These are phyloP conservation scores for Corallochytrium limacisporum DNA, from an alignment of 78 protist species.

Conservation along the genomic window DNA sequence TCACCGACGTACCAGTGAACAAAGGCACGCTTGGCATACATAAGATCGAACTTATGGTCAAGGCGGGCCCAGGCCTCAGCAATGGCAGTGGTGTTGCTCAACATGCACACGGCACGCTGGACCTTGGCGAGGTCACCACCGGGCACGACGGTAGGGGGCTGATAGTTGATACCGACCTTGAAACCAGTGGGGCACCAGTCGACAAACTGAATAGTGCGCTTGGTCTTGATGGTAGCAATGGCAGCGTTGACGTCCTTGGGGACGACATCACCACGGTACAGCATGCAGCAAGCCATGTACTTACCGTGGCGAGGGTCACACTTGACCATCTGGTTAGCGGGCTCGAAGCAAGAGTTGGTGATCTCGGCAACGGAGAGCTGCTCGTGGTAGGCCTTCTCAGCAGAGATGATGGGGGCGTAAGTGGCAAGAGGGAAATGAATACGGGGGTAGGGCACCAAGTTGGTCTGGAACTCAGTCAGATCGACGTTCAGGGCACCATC, in stretches of 20 bases:
- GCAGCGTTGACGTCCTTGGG: constrained; percentile 97
- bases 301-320: constrained; percentile 98
- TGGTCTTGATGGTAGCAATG: constrained; percentile 94
- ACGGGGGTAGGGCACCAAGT: constrained; percentile 95
- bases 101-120: constrained; percentile 88
- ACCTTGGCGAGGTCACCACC: constrained; percentile 96
- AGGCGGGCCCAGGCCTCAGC: constrained; percentile 90
- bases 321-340: constrained; percentile 91
- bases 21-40: constrained; percentile 98
- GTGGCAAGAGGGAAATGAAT: constrained; percentile 87
- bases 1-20: constrained; percentile 98
- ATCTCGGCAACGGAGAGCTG: constrained; percentile 88
- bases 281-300: constrained; percentile 97
- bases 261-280: constrained; percentile 98
- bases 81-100: constrained; percentile 92
- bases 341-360: constrained; percentile 92
- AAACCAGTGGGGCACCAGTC: constrained; percentile 98
- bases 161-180: constrained; percentile 92
- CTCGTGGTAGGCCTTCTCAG: constrained; percentile 96
- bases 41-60: constrained; percentile 86
- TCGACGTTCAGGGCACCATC: constrained; percentile 97
- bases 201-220: constrained; percentile 90
- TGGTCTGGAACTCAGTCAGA: constrained; percentile 96
- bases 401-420: constrained; percentile 93
- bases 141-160: constrained; percentile 90